Percentiles rank a stretch among this genome's conserved stretches.
These are phyloP conservation scores for Yamadazyma membranifaciens DNA, from an alignment of 1,139 yeast species.

Conservation along the genomic window DNA sequence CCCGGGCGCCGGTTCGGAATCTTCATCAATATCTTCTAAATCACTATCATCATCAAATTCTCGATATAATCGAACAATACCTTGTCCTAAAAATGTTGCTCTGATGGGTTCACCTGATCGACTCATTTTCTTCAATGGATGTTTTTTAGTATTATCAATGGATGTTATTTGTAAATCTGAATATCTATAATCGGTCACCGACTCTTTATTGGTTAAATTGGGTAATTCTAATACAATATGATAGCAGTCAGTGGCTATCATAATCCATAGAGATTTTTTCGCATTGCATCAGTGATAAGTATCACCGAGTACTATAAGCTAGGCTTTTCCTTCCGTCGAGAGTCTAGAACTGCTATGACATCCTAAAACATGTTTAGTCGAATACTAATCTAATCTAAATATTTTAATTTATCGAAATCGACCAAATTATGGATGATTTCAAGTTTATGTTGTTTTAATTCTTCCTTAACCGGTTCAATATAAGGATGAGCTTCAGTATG, in stretches of 20 bases:
- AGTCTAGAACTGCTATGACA: too few species aligned
- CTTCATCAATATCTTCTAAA: conserved; percentile 5
- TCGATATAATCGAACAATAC: conserved; percentile 67
- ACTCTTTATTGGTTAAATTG: conserved; percentile 6
- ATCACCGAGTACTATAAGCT: neutral
- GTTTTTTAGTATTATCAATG: conserved; percentile 23
- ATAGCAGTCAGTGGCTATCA: conserved; percentile 48
- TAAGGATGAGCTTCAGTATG: conserved; percentile 65
- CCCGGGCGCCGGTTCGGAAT: neutral
- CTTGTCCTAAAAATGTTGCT: conserved; percentile 66
- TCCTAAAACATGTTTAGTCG: too few species aligned
- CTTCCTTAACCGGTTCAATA: conserved; percentile 10
- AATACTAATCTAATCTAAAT: too few species aligned
- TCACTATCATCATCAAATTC: conserved; percentile 34
- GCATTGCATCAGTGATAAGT: neutral
- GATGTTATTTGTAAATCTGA: conserved; percentile 31
- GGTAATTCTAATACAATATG: conserved; percentile 33
- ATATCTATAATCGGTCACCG: conserved; percentile 30
- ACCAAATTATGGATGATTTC: conserved; percentile 48
- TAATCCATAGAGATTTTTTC: conserved; percentile 11
- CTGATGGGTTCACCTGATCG: conserved; percentile 46
- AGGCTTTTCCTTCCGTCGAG: too few species aligned
- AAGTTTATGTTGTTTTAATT: conserved; percentile 41
- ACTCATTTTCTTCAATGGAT: conserved; percentile 15
- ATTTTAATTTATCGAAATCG: conserved; percentile 55